Conservation (phyloP, 192 early-diverging fungal genomes). For the Coemansia sp. region DNA sequence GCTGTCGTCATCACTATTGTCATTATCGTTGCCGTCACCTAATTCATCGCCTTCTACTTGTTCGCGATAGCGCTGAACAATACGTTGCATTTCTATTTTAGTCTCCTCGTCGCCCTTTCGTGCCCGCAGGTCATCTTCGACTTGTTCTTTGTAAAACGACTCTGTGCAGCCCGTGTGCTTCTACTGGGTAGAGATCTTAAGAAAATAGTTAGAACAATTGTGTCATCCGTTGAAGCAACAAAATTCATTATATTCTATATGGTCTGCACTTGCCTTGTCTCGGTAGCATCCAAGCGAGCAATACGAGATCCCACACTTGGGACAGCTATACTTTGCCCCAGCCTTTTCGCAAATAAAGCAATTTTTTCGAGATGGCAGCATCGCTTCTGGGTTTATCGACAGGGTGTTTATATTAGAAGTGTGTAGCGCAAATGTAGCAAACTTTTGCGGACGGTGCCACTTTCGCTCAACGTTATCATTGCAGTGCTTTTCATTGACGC, state of each 20-base stretch:
- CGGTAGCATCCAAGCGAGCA: conserved; percentile 49
- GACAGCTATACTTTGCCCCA: conserved; percentile 47
- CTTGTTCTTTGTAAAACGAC: conserved; percentile 43
- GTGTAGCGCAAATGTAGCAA: no score
- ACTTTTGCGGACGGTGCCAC: no score
- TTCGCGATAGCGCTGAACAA: conserved; percentile 35
- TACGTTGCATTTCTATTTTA: conserved; percentile 36
- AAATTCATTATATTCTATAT: not conserved
- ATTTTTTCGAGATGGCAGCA: not conserved
- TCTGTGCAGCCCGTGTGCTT: conserved; percentile 41
- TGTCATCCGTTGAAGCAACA: not conserved
- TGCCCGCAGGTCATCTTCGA: conserved; percentile 31
- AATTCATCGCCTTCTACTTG: conserved; percentile 21
- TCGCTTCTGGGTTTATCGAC: not conserved
- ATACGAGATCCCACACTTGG: conserved; percentile 40
- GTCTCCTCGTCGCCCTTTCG: conserved; percentile 39
- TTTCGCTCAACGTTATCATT: no score
- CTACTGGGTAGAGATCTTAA: conserved; percentile 2
- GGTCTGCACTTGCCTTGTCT: conserved; percentile 26
- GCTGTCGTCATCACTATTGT: conserved; percentile 2
- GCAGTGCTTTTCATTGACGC: no score
- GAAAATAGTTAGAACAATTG: not conserved
- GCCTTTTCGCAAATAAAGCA: conserved; percentile 37
- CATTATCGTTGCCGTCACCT: not conserved
- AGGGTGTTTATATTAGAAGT: not conserved